Base-by-base conservation (phyloP, 2,329 filamentous ascomycete species). In the Paraphoma chrysanthemicola region DNA sequence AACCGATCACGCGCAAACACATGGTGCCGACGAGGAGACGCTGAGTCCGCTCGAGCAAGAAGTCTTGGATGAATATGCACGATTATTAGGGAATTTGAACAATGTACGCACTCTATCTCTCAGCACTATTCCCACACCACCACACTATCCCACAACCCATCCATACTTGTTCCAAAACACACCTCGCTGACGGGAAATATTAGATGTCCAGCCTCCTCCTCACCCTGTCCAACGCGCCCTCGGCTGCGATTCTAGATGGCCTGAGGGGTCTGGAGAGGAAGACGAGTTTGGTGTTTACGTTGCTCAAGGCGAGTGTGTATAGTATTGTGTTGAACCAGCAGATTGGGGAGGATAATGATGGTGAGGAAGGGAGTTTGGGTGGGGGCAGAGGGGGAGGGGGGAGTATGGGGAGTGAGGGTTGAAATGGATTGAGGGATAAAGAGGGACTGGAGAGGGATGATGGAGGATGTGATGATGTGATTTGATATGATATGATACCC, bases 311-410 rank as follows among this genome's bases (percentile, higher is more conserved):
- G 16, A 98, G 94, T 77, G 95, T 99, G 62, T 99, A 99, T 81
- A 96, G 91, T 74, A 99, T 99, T 81, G 93, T 99, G 59, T 78
- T 99, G 81, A 94, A 99, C 85, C 94, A 98, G 84, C 92, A 98
- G 85, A 74, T 76, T 60, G 57, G 63, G 48, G 68, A 74, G 45
- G 72, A 74, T 30, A 64, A 57, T 44, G 60, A 51, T 39, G 56
- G 51, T 41, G 33, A 48, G 38, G 56, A 48, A 7, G 7, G 7
- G 12, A 33, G 31, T 33, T 12, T 33, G 36, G 67, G 31, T 11
- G 73, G 72, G 62, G 73, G 76, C 55, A 70, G 49, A 52, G 44
- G 23, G 31, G 41, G 28, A 3, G 68, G 49, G 67, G 74, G 60
- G 31, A 72, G 73, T 41, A 41, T 64, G 67, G 23, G 23, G 23